Percentiles rank a stretch among this genome's conserved stretches.
These are phyloP conservation scores for Bjerkandera adusta DNA, from an alignment of 1,284 basidiomycete genomes.

Conservation along the genomic window DNA sequence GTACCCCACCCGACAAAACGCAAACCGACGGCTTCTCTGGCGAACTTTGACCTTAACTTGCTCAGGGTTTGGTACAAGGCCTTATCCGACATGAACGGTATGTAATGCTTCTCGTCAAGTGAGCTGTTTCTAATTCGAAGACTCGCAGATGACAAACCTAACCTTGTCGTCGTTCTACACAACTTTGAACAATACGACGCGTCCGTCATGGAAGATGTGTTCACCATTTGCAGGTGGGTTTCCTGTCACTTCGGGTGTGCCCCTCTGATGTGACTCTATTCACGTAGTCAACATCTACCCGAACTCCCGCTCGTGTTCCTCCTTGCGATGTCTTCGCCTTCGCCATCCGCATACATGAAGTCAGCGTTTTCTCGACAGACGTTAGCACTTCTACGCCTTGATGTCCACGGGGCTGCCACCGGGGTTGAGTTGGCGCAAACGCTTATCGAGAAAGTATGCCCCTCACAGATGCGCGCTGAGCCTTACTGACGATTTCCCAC, in stretches of 20 bases:
- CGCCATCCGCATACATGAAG: slow-evolving; percentile 54
- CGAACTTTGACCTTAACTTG: slow-evolving; percentile 56
- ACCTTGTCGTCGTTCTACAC: slow-evolving; percentile 58
- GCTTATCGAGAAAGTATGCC: slow-evolving; percentile 47
- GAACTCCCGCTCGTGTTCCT: slow-evolving; percentile 60
- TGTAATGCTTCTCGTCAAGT: slow-evolving; percentile 5
- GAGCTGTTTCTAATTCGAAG: not conserved
- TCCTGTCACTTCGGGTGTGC: not conserved
- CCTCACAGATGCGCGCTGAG: not conserved
- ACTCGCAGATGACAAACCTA: slow-evolving; percentile 21
- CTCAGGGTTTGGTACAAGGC: slow-evolving; percentile 57
- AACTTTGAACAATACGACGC: slow-evolving; percentile 71
- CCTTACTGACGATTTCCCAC: not conserved
- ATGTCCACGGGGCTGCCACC: slow-evolving; percentile 45
- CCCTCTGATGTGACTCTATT: slow-evolving; percentile 7
- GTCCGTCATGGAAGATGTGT: slow-evolving; percentile 57
- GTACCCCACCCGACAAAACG: slow-evolving; percentile 34
- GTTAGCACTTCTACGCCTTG: slow-evolving; percentile 53
- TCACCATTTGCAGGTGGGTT: slow-evolving; percentile 64
- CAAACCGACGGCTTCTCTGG: slow-evolving; percentile 48
- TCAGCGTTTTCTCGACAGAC: slow-evolving; percentile 54
- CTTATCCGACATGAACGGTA: slow-evolving; percentile 37
- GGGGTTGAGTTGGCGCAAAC: slow-evolving; percentile 46
- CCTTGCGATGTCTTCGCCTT: slow-evolving; percentile 54
- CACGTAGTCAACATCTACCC: slow-evolving; percentile 37